Evolutionary conservation across 805 yeast genomes (phyloP).

Genomic region (Metschnikowia hibisci): DNA sequence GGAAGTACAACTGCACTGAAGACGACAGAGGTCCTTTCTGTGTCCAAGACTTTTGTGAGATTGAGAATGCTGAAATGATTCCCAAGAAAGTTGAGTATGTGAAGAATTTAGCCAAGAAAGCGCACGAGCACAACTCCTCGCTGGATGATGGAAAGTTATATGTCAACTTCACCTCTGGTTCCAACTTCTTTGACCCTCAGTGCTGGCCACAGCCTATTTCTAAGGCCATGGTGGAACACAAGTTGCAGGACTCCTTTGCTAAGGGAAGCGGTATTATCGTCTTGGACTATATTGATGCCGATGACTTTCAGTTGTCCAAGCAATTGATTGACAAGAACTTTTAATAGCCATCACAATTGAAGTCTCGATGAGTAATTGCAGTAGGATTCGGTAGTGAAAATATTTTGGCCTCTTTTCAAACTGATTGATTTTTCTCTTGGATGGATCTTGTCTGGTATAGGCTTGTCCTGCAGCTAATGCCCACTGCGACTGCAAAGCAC

Average conservation of each 20-base stretch:
- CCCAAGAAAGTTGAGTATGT: constrained; percentile 54
- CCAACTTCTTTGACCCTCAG: constrained; percentile 63
- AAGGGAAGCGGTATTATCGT: constrained; percentile 63
- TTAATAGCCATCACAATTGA: constrained; percentile 9
- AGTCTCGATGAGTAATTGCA: too few relatives aligned
- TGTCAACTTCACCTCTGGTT: constrained; percentile 69
- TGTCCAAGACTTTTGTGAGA: constrained; percentile 75
- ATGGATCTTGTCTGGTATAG: too few relatives aligned
- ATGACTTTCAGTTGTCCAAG: constrained; percentile 56
- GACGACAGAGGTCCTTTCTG: constrained; percentile 60
- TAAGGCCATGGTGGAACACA: constrained; percentile 41
- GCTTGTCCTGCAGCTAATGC: not conserved
- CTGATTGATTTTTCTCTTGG: not conserved
- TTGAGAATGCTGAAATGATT: constrained; percentile 49
- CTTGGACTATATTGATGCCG: constrained; percentile 60
- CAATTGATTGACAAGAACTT: constrained; percentile 51
- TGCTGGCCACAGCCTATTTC: constrained; percentile 77
- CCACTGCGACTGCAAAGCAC: not conserved
- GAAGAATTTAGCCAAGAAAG: constrained; percentile 50
- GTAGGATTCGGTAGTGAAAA: too few relatives aligned
- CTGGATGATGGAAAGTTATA: constrained; percentile 51
- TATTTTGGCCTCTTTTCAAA: not conserved
- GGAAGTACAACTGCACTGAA: constrained; percentile 62
- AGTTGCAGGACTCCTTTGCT: constrained; percentile 45
- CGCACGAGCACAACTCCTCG: constrained; percentile 45